A percentile compares a stretch with the other conserved stretches of the same genome.
phyloP scores from a whole-genome alignment of 768 basidiomycete species.

The Trametes maxima region DNA sequence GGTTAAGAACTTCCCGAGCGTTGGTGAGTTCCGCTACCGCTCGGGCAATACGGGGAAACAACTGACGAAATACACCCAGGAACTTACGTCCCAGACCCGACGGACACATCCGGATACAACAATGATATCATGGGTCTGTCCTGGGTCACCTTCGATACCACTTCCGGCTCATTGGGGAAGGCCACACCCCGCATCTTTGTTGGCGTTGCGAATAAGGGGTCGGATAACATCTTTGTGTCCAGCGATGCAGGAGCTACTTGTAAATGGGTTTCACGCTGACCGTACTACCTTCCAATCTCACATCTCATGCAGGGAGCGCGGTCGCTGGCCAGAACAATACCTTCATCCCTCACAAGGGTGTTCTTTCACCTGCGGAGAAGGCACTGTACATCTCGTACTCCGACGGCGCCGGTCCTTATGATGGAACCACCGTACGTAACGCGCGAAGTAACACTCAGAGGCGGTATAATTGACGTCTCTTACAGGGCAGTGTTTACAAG shows the following conservation, averaged over 20 bases:
- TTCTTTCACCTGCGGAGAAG: constrained; percentile 58
- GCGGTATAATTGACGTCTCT: background rate
- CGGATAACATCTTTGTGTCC: constrained; percentile 57
- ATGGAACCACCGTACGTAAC: constrained; percentile 45
- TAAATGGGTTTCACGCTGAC: constrained; percentile 31
- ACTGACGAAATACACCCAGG: constrained; percentile 35
- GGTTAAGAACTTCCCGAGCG: constrained; percentile 59
- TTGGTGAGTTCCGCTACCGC: constrained; percentile 40
- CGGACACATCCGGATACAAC: constrained; percentile 47
- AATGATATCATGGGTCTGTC: constrained; percentile 47
- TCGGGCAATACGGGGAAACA: too few relatives aligned
- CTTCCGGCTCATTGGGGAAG: constrained; percentile 53
- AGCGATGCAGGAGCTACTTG: constrained; percentile 60
- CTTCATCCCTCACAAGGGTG: constrained; percentile 67
- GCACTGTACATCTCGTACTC: constrained; percentile 63
- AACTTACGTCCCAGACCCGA: constrained; percentile 53
- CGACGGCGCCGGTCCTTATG: constrained; percentile 64
- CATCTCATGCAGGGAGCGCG: constrained; percentile 48
- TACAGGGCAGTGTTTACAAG: constrained; percentile 32
- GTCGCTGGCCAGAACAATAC: constrained; percentile 59
- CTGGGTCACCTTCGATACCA: constrained; percentile 67
- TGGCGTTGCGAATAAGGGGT: constrained; percentile 60
- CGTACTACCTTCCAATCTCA: background rate
- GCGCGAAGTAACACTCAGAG: background rate
- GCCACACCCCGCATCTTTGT: constrained; percentile 69